phyloP scores from a whole-genome alignment of 164 flowering plant genomes.

The Berberis thunbergii region DNA sequence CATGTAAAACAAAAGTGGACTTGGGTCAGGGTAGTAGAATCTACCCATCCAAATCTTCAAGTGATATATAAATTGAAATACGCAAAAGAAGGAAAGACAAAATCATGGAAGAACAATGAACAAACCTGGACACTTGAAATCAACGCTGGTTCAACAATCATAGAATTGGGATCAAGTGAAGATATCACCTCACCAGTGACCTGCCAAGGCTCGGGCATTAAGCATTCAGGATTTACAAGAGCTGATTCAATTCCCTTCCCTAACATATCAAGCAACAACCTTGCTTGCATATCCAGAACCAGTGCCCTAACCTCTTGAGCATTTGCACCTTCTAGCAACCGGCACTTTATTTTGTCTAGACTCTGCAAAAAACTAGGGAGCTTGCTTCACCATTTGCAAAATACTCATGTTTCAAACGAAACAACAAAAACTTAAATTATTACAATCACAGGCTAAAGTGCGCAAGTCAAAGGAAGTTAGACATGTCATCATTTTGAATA shows the following conservation, averaged over 20 bases:
- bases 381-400: slow-evolving; percentile 2
- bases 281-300: slow-evolving; percentile 98
- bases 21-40: no score
- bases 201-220: slow-evolving; percentile 90
- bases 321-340: slow-evolving; percentile 91
- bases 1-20: no score
- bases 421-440: no score
- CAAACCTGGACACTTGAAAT: slow-evolving; percentile 77
- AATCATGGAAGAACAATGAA: background rate
- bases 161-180: slow-evolving; percentile 67
- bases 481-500: no score
- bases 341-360: slow-evolving; percentile 91
- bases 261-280: slow-evolving; percentile 92
- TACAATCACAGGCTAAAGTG: no score
- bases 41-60: no score
- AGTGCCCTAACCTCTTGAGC: slow-evolving; percentile 98
- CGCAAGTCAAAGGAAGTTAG: no score
- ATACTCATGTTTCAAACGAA: no score
- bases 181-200: slow-evolving; percentile 70
- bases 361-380: slow-evolving; percentile 38
- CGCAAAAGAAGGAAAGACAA: background rate
- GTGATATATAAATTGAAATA: background rate
- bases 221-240: slow-evolving; percentile 76
- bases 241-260: slow-evolving; percentile 99
- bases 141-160: slow-evolving; percentile 92